Evolutionary conservation across 2,329 filamentous ascomycete genomes (phyloP), one percentile per base, ranked within the genome.

Genomic region (Epichloe amarillans): DNA sequence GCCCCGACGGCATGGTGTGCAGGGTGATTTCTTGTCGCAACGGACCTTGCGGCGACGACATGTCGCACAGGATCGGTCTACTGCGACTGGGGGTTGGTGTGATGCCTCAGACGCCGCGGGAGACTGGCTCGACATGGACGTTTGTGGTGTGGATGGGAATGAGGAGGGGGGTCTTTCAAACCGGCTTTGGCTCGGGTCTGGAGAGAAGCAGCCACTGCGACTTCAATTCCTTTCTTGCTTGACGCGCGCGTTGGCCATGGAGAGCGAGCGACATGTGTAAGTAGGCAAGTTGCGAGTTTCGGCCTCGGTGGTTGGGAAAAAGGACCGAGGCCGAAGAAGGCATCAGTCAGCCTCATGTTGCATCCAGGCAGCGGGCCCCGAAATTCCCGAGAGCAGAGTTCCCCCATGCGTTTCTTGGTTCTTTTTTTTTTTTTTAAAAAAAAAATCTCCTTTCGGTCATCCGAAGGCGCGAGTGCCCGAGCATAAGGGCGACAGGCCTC

Each of bases 11-110:
- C 84, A 88, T 61, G 86, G 86, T 52, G 77, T 75, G 61, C 84
- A 88, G 6, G 83, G 81, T 64, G 82, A 75, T 53, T 75, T 72
- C 66, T 86, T 87, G 67, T 87, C 82, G 69, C 84, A 87, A 57
- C 82, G 82, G 50, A 88, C 84, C 64, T 84, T 83, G 51, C 80
- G 68, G 47, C 70, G 68, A 11, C 69, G 64, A 50, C 69, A 72
- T 5, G 68, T 67, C 4, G 69, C 65, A 52, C 69, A 72, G 45
- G 66, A 68, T 17, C 65, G 59, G 43, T 62, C 55, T 45, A 41
- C 30, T 5, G 21, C 14, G 15, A 35, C 35, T 14, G 42, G 26
- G 23, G 46, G 30, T 1, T 23, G 46, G 30, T 38, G 38, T 49
- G 46, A n/a, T 12, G 37, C 33, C 26, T 49, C 46, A 49, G 46